Evolutionary conservation across 164 flowering plant genomes (phyloP), one percentile per base, ranked within the genome.

Genomic region (Taxillus chinensis): DNA sequence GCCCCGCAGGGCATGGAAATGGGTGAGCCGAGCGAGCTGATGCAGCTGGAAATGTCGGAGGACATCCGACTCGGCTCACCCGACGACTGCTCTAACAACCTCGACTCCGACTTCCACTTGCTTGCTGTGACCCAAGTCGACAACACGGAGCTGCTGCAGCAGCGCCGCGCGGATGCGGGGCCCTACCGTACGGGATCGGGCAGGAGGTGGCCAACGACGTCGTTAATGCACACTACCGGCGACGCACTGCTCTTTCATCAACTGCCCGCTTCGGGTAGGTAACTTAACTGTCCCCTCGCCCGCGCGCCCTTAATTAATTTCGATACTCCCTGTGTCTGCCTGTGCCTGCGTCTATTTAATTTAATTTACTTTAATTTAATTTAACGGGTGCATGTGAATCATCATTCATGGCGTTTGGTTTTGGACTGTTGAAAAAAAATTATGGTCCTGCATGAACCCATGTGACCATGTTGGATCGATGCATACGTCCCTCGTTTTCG

Each of bases 1-100:
- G 57, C 41, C 41, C 41, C 53, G 37, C 49, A 50, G 66, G 64
- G 65, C 15, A 42, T 40, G 0, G 67, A 65, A 0, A 63, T 60
- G 3, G 77, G 71, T 0, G 86, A 82, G 62, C 81, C 85, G 0
- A 85, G 83, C 54, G 89, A 92, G 71, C 74, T 89, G 4, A 82
- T 86, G 86, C 95, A 87, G 67, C 65, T 85, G 45, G 96, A 90
- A 45, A 80, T 85, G 87, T 80, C 92, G 0, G 93, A 86, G 62
- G 95, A 85, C 42, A 87, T 87, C 42, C 75, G 86, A 54, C 60
- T 90, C 0, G 93, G 96, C 7, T 92, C 98, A 1, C 95, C 96
- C 0, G 92, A 92, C 10, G 93, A 86, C 51, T 86, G 75, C 5
- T 88, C 97, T 0, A 84, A 80, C 55, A 79, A 85, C 43, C 58